Percentiles rank a stretch among this genome's conserved stretches.
phyloP scores from a whole-genome alignment of 192 early-diverging fungal genomes.

The Linnemannia hyalina region DNA sequence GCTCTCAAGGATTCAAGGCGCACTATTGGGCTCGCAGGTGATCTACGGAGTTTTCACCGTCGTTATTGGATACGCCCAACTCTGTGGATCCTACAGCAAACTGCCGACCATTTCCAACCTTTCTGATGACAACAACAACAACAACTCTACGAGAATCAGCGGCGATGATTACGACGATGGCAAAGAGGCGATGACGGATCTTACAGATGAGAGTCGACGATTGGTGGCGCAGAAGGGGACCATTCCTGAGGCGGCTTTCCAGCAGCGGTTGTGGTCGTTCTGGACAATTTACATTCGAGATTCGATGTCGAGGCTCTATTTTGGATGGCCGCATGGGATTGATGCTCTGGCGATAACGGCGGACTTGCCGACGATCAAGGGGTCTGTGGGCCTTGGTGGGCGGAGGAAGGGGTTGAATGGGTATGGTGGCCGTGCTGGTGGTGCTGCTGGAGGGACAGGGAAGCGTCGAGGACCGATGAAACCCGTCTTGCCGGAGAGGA shows the following conservation, averaged over 20 bases:
- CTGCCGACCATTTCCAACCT: constrained; percentile 4
- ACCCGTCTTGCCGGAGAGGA: constrained; percentile 15
- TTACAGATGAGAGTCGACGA: constrained; percentile 21
- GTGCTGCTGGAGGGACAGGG: constrained; percentile 14
- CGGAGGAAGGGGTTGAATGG: constrained; percentile 16
- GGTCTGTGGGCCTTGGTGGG: constrained; percentile 37
- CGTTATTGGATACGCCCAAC: constrained; percentile 25
- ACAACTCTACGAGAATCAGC: neutral
- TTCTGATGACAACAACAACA: neutral
- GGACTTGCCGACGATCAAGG: constrained; percentile 46
- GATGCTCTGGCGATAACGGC: constrained; percentile 19
- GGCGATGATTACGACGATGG: neutral
- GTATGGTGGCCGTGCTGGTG: neutral
- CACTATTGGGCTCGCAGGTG: constrained; percentile 31
- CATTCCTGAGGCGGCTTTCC: constrained; percentile 48
- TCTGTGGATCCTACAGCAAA: constrained; percentile 23
- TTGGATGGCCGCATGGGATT: constrained; percentile 50
- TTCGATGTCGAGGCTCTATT: constrained; percentile 37
- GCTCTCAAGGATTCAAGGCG: constrained; percentile 25
- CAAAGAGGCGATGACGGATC: constrained; percentile 8
- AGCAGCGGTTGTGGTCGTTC: constrained; percentile 46
- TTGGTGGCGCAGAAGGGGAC: constrained; percentile 15
- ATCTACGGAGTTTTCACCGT: constrained; percentile 47
- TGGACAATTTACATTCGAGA: constrained; percentile 42
- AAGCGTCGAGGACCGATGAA: constrained; percentile 30